These are phyloP conservation scores for Eucalyptus tenuipes DNA, from an alignment of 345 rosid species.

Conservation along the genomic window DNA sequence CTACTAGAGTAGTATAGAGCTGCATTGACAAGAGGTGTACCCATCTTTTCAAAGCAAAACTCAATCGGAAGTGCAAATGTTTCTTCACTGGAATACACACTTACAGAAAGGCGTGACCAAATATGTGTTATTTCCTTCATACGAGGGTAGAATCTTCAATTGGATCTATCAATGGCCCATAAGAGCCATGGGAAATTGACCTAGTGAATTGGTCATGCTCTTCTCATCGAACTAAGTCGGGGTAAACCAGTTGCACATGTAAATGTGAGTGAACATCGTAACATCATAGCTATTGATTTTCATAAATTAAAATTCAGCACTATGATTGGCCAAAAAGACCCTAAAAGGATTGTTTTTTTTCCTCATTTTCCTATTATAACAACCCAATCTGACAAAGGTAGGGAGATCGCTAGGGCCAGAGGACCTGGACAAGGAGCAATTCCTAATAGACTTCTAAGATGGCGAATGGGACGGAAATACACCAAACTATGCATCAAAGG, in stretches of 20 bases:
- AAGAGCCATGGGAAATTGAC: background rate
- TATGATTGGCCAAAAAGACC: background rate
- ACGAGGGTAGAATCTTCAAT: background rate
- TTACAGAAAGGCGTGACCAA: background rate
- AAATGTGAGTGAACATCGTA: background rate
- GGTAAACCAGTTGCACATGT: background rate
- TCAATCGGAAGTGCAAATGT: background rate
- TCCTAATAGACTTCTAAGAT: background rate
- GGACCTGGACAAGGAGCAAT: accelerated
- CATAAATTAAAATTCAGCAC: background rate
- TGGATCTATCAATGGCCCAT: background rate
- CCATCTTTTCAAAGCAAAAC: background rate
- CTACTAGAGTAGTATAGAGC: background rate
- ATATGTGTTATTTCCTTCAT: background rate
- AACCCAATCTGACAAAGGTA: accelerated
- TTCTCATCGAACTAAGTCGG: background rate
- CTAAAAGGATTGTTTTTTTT: background rate
- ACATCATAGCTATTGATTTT: background rate
- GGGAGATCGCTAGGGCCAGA: background rate
- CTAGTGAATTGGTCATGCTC: background rate
- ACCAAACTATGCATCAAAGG: background rate
- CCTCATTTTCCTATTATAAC: background rate
- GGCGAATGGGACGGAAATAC: accelerated
- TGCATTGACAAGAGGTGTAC: background rate
- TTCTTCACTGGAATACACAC: background rate